Evolutionary conservation across 2,329 filamentous ascomycete species (phyloP), one percentile per base, ranked within the genome.

Genomic region (Fusarium haematococcum): DNA sequence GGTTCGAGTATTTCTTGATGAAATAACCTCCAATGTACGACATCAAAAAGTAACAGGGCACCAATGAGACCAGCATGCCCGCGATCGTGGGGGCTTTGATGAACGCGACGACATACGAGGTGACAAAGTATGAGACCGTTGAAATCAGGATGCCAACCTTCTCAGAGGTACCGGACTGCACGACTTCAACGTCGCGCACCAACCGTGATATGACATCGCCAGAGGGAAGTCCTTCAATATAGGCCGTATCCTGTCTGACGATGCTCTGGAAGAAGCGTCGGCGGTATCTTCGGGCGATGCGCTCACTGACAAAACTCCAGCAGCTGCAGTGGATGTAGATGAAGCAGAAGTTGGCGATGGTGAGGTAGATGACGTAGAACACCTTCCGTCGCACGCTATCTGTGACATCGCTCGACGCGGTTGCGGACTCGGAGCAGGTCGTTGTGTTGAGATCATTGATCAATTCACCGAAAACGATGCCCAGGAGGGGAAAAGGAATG

Each of bases 341-440:
- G 60, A 63, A 63, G 45, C 60, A 52, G 13, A 63, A 63, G 13
- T 63, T 52, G 32, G 60, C 60, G 33, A 63, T 63, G 45, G 60
- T 54, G 10, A 63, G 33, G 45, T 63, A 63, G 23, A 63, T 54
- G 32, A 63, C 45, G 16, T 54, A 63, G 11, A 63, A 20, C 33
- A 63, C 48, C 45, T 54, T 63, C 35, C 35, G 20, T 41, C 48
- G 60, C 41, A 63, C 60, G 8, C 23, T 23, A 32, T 54, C 20
- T 25, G 45, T 52, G 32, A 54, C 32, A 52, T 63, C 43, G 23
- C 16, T 63, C 18, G 60, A 41, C 33, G 32, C 32, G 6, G 45
- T 20, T 16, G 8, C 54, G 30, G 30, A 33, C 14, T 63, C 60
- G 43, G 45, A 14, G 60, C 60, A 63, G 20, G 60, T 63, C 23